These are phyloP conservation scores for Phytophthora uliginosa DNA, from an alignment of 352 stramenopile species.

Conservation along the genomic window DNA sequence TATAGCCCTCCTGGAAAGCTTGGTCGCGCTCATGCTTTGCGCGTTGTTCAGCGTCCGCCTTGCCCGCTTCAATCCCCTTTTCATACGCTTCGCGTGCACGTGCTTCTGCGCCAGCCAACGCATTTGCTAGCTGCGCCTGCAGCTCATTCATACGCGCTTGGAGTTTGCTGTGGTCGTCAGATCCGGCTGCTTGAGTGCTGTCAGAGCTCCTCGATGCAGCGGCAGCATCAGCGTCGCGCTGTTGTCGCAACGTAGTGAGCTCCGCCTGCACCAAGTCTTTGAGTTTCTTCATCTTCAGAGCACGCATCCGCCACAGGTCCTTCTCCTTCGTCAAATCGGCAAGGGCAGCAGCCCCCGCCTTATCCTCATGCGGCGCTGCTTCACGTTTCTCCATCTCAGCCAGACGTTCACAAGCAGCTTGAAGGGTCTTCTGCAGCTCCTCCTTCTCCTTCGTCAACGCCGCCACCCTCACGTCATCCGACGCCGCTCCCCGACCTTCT, in stretches of 20 bases:
- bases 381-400: conserved; percentile 36
- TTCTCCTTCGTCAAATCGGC: conserved; percentile 59
- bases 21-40: conserved; percentile 42
- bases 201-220: conserved; percentile 8
- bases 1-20: conserved; percentile 49
- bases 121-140: conserved; percentile 49
- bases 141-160: conserved; percentile 44
- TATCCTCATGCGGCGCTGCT: not conserved
- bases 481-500: not conserved
- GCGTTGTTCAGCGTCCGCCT: conserved; percentile 47
- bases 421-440: conserved; percentile 34
- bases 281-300: conserved; percentile 89
- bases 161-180: conserved; percentile 39
- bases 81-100: conserved; percentile 53
- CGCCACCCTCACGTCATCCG: conserved; percentile 16
- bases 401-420: conserved; percentile 26
- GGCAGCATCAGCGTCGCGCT: conserved; percentile 28
- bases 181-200: conserved; percentile 4
- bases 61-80: conserved; percentile 45
- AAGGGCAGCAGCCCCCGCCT: conserved; percentile 12
- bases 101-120: conserved; percentile 40
- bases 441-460: conserved; percentile 41
- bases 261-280: conserved; percentile 78
- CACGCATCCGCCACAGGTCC: conserved; percentile 82
- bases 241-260: conserved; percentile 52